Evolutionary conservation across 331 rosid genomes (phyloP), one percentile per base, ranked within the genome.

Genomic region (Arachis monticola): DNA sequence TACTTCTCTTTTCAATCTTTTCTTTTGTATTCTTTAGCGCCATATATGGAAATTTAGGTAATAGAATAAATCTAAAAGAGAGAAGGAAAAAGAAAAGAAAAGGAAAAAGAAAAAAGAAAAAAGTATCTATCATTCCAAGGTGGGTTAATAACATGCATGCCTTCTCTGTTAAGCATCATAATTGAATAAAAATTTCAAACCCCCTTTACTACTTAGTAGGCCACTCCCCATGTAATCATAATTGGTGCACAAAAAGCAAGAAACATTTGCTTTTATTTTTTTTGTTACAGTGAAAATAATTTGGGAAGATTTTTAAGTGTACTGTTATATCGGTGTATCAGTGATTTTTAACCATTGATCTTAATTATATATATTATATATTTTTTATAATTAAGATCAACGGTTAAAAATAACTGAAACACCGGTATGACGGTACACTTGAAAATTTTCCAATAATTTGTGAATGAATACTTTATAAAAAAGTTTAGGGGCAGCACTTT

Each of bases 141-240:
- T 69, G 6, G 44, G 74, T 35, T 11, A 75, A 38, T 38, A 38
- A 14, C 60, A 53, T 73, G 69, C 69, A 4, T 79, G 35, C 75
- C 83, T 74, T 80, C 71, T 48, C 73, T 51, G 7, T 32, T 74
- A 74, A 80, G 83, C 56, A 80, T 68, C 8, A 10, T 30, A 59
- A 30, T 59, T 67, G 42, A 13, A 6, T 61, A 9, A 30, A 60
- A 35, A 61, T 52, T 60, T 67, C 44, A 67, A 67, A 52, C 35
- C 40, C 62, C 40, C 72, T 58, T 58, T 59, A 58, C 41, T 38
- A 38, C 41, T 38, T 38, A 27, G 70, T 73, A 66, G 50, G 70
- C 12, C 46, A 3, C 75, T 80, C 67, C 40, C 67, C 40, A 74
- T 30, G 41, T 51, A 69, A 69, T 42, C 81, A 51, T 52, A 62